Conservation (phyloP, 805 yeast genomes). For the Barnettozyma vustinii region DNA sequence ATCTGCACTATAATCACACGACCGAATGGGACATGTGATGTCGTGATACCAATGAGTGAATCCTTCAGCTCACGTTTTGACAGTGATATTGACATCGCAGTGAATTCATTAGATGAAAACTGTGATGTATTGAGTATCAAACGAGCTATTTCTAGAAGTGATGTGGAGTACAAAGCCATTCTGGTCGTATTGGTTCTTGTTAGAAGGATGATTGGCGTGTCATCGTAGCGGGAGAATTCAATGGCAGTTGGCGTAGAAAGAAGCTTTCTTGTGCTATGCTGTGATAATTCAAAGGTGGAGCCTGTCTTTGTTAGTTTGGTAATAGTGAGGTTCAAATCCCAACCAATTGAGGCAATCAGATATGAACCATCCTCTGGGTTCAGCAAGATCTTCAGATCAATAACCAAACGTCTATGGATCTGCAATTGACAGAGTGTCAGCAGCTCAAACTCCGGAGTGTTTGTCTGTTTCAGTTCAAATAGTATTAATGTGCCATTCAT, state of each 20-base stretch:
- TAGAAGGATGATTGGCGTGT: slow-evolving; percentile 39
- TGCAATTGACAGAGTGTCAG: slow-evolving; percentile 19
- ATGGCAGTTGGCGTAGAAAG: slow-evolving; percentile 50
- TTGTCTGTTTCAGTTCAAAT: slow-evolving; percentile 10
- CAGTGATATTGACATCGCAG: slow-evolving; percentile 43
- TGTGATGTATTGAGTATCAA: slow-evolving; percentile 71
- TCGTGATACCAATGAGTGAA: slow-evolving; percentile 51
- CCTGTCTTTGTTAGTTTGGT: slow-evolving; percentile 23
- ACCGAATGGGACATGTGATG: slow-evolving; percentile 77
- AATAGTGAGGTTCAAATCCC: slow-evolving; percentile 46
- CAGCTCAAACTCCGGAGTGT: slow-evolving; percentile 4
- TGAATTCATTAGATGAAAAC: slow-evolving; percentile 58
- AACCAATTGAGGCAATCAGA: slow-evolving; percentile 50
- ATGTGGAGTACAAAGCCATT: slow-evolving; percentile 37
- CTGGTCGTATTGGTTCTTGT: slow-evolving; percentile 59
- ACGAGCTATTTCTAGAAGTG: slow-evolving; percentile 33
- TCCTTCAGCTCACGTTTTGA: slow-evolving; percentile 14
- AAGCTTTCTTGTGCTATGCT: slow-evolving; percentile 30
- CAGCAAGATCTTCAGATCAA: slow-evolving; percentile 25
- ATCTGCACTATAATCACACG: slow-evolving; percentile 51
- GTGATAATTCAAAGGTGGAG: neutral
- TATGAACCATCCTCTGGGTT: slow-evolving; percentile 14
- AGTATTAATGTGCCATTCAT: slow-evolving; percentile 45
- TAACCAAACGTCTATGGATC: slow-evolving; percentile 36
- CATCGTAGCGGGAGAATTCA: slow-evolving; percentile 26